These are phyloP conservation scores for Rhizoctonia solani DNA, from an alignment of 1,284 basidiomycete genomes.

Conservation along the genomic window DNA sequence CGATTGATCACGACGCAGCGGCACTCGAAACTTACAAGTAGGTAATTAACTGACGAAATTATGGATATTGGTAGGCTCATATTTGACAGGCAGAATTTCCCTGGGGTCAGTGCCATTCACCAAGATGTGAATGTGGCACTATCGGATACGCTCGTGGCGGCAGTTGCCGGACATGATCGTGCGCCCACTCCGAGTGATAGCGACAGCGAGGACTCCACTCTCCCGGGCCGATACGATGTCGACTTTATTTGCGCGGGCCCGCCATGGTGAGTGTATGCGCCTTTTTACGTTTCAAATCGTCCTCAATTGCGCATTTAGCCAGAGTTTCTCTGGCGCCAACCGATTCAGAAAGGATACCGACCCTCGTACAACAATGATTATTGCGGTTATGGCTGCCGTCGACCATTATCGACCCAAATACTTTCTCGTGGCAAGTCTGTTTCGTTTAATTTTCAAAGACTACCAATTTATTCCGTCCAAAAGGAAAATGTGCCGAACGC, in stretches of 20 bases:
- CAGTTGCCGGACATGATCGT: constrained; percentile 57
- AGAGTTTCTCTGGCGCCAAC: constrained; percentile 52
- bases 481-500: constrained; percentile 32
- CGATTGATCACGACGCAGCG: constrained; percentile 19
- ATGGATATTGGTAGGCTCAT: not conserved
- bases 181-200: constrained; percentile 49
- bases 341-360: constrained; percentile 59
- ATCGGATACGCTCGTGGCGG: constrained; percentile 44
- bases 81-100: constrained; percentile 7
- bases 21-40: constrained; percentile 29
- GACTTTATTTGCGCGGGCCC: constrained; percentile 69
- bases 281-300: constrained; percentile 15
- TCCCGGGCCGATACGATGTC: constrained; percentile 57
- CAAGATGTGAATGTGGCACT: constrained; percentile 16
- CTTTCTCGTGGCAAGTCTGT: constrained; percentile 49
- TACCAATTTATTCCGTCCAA: not conserved
- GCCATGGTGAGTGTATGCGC: constrained; percentile 60
- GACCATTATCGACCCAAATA: constrained; percentile 64
- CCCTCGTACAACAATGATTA: constrained; percentile 58
- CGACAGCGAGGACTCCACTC: constrained; percentile 50
- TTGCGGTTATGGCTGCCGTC: constrained; percentile 64
- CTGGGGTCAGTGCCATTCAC: not conserved
- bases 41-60: not conserved
- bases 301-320: not conserved
- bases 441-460: not conserved